Evolutionary conservation across 106 monocot species (phyloP).

Genomic region (Apostasia shenzhenica): DNA sequence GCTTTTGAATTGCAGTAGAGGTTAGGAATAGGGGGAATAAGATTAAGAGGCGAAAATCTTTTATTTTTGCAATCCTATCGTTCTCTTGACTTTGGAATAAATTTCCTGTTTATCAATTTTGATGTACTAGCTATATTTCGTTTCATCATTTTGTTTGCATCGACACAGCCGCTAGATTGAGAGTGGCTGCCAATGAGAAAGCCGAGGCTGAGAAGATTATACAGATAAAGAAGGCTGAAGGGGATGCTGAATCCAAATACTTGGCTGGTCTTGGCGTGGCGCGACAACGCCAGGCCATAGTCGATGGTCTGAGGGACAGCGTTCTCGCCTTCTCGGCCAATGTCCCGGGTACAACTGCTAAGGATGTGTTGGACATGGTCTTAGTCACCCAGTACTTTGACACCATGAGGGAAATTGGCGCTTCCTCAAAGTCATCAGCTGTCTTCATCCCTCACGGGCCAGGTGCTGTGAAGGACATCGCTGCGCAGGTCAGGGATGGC

Average conservation of each 20-base stretch:
- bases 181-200: constrained; percentile 72
- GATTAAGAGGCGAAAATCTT: too few relatives aligned
- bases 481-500: constrained; percentile 50
- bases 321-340: constrained; percentile 71
- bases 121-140: too few relatives aligned
- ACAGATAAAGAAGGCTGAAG: constrained; percentile 70
- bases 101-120: too few relatives aligned
- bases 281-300: constrained; percentile 72
- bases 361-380: constrained; percentile 88
- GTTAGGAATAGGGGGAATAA: too few relatives aligned
- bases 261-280: constrained; percentile 59
- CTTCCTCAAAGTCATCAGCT: constrained; percentile 40
- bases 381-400: constrained; percentile 69
- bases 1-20: too few relatives aligned
- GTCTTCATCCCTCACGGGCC: constrained; percentile 48
- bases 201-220: constrained; percentile 74
- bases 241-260: constrained; percentile 77
- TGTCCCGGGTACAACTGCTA: constrained; percentile 61
- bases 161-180: constrained; percentile 36
- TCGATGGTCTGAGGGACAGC: constrained; percentile 64
- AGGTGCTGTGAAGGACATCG: constrained; percentile 39
- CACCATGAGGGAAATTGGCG: constrained; percentile 72
- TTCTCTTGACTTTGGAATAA: too few relatives aligned
- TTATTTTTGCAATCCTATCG: too few relatives aligned
- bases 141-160: neutral